Evolutionary conservation across 495 filamentous ascomycete genomes (phyloP), one percentile per base, ranked within the genome.

Genomic region (Acidomyces sp.): DNA sequence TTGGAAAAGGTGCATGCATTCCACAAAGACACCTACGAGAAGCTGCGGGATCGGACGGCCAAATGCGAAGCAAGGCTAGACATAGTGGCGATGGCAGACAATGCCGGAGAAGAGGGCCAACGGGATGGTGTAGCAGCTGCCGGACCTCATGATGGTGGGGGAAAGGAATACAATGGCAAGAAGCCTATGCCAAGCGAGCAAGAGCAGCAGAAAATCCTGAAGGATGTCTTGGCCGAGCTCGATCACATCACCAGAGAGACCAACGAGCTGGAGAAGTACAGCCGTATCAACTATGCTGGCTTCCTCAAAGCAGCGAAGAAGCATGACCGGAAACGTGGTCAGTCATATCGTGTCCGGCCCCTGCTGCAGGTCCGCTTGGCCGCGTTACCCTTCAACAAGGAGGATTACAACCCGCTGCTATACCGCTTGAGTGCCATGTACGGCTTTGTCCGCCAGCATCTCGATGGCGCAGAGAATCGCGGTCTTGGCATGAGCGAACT

Each of bases 251-350:
- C 81, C 13, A 78, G 81, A 55, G 87, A 97, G 60, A 80, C 87
- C 51, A 92, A 80, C 56, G 82, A 93, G 61, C 66, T 97, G 43
- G 84, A 93, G 58, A 93, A 86, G 56, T 97, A 87, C 62, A 90
- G 83, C 56, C 83, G 80, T 18, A 78, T 94, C 61, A 97, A 97
- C 60, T 97, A 93, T 60, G 93, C 92, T 7, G 92, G 86, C 22
- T 94, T 96, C 57, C 70, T 95, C 49, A 97, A 97, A 66, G 92
- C 93, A 19, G 85, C 81, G 18, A 97, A 97, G 72, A 97, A 97
- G 59, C 90, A 97, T 62, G 90, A 97, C 55, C 78, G 90, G 34
- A 88, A 83, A 59, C 76, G 85, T 34, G 86, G 80, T 36, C 48
- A 64, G 58, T 29, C 63, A 7, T 95, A 94, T 62, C 84, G 79